These are phyloP conservation scores for Arthrobotrys sphaeroides DNA, from an alignment of 2,329 filamentous ascomycete genomes.

Conservation along the genomic window DNA sequence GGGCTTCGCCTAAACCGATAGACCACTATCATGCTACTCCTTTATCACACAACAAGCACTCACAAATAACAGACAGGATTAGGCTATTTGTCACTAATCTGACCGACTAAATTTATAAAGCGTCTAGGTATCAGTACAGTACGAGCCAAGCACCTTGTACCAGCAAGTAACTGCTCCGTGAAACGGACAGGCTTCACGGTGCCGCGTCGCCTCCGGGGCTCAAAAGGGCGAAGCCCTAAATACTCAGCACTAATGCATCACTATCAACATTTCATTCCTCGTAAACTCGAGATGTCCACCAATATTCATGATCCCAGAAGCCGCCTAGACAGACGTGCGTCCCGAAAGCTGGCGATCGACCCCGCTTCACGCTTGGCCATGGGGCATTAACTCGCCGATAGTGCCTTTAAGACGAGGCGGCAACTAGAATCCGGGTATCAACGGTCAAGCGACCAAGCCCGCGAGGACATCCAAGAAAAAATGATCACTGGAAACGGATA, in stretches of 20 bases:
- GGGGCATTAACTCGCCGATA: background rate
- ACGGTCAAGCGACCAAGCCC: conserved; percentile 8
- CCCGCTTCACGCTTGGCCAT: conserved; percentile 16
- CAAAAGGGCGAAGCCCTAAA: conserved; percentile 14
- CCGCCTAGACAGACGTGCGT: conserved; percentile 17
- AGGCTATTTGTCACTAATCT: conserved; percentile 19
- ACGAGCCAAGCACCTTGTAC: conserved; percentile 9
- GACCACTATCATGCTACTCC: conserved; percentile 11
- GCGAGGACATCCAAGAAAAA: background rate
- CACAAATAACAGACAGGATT: background rate
- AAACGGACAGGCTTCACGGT: background rate
- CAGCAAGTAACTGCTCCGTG: conserved; percentile 1
- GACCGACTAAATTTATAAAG: background rate
- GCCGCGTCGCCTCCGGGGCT: conserved; percentile 5
- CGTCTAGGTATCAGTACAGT: conserved; percentile 17
- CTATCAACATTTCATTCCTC: background rate
- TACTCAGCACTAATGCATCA: background rate
- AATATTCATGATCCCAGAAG: background rate
- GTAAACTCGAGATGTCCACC: background rate
- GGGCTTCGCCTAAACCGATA: background rate
- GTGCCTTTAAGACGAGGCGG: background rate
- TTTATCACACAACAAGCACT: background rate
- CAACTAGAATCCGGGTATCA: conserved; percentile 5
- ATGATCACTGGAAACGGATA: conserved; percentile 35
- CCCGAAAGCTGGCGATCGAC: background rate